Base-by-base conservation (phyloP, 352 stramenopile genomes). In the Phytophthora sansomeana region DNA sequence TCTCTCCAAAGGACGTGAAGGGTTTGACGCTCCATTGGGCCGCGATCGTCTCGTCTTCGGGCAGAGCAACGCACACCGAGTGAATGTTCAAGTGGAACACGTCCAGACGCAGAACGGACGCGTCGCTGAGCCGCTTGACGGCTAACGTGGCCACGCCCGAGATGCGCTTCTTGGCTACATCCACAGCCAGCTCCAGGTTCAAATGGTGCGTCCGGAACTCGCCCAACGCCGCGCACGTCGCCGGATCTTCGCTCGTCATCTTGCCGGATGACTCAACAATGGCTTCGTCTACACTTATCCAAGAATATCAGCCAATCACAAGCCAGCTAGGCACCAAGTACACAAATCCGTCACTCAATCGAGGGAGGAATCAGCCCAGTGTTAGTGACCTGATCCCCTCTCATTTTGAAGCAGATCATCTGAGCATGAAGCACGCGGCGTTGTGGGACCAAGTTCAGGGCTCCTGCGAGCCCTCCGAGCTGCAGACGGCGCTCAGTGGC, bases 361-460 rank as follows among this genome's bases (percentile, higher is more conserved):
- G 16, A 8, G 38, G n/a, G 5, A 6, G 13, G 21, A 24, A 24
- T 24, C 21, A 24, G 21, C 21, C 21, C 21, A 17, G 3, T 17
- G 13, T 17, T 41, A 33, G 6, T 28, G 11, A 64, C 52, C 44
- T 46, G 43, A 57, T 58, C 38, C 53, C 33, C 36, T 26, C 51
- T 61, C 43, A 52, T 24, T 66, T 60, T 52, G 54, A 75, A 52
- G 38, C 70, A 74, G 65, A 72, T 42, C 33, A 54, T 21, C 70
- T 73, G 68, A 72, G 19, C 29, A 58, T 28, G 4, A 83, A 81
- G 72, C 61, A 76, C 47, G 62, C 56, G 49, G 66, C 68, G 39
- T 43, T 92, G 28, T 93, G 85, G 83, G 81, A 93, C 52, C 74
- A 92, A 72, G 83, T 92, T 21, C 83, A 92, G 68, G 78, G 80